Percentiles rank a stretch among this genome's conserved stretches.
Evolutionary conservation across 805 yeast species (phyloP).

Genomic region (Wickerhamiella nectarea): DNA sequence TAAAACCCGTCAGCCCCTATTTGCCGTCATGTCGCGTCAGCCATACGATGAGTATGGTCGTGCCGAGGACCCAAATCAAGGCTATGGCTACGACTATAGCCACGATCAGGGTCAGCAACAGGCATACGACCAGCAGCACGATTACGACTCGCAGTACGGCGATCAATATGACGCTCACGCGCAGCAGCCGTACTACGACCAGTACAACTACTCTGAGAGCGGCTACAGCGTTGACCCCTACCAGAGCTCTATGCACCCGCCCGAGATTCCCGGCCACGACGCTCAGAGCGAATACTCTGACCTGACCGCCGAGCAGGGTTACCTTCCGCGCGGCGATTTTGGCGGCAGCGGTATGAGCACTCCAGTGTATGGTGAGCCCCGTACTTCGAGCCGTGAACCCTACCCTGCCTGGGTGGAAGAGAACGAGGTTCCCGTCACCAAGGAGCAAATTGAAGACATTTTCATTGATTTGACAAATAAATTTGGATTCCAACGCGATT

Average conservation of each 20-base stretch:
- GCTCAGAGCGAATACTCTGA: constrained; percentile 30
- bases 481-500: constrained; percentile 79
- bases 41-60: constrained; percentile 16
- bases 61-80: constrained; percentile 25
- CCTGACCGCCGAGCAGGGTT: constrained; percentile 30
- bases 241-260: constrained; percentile 28
- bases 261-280: constrained; percentile 20
- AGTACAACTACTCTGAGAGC: constrained; percentile 32
- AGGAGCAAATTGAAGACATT: constrained; percentile 45
- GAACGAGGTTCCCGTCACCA: constrained; percentile 63
- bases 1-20: background rate
- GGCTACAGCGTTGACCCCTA: constrained; percentile 34
- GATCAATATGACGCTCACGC: constrained; percentile 29
- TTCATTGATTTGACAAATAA: constrained; percentile 43
- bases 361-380: constrained; percentile 62
- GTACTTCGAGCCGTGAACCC: constrained; percentile 55
- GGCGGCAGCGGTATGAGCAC: constrained; percentile 74
- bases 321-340: constrained; percentile 22
- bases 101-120: constrained; percentile 14
- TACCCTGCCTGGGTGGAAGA: constrained; percentile 99
- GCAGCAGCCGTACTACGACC: constrained; percentile 28
- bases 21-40: constrained; percentile 7
- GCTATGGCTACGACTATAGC: constrained; percentile 30
- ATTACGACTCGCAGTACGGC: constrained; percentile 27
- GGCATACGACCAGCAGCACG: constrained; percentile 26